Base-by-base conservation (phyloP, 345 rosid species). In the Moricandia moricandioides region DNA sequence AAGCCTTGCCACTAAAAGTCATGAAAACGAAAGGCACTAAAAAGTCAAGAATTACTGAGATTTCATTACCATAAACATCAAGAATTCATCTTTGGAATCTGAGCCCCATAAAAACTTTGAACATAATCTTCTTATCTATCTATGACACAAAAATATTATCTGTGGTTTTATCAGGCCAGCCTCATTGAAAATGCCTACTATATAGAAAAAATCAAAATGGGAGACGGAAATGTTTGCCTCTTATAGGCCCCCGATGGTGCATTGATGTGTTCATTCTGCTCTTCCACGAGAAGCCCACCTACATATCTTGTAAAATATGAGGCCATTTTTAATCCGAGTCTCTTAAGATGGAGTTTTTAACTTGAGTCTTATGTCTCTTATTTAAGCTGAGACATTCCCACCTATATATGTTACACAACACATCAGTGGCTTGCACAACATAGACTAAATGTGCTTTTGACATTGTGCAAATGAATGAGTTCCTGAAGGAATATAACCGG, bases 341-440 rank as follows among this genome's bases (percentile, higher is more conserved):
- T n/a, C n/a, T n/a, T n/a, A n/a, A n/a, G n/a, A n/a, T n/a, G n/a
- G n/a, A n/a, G n/a, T n/a, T n/a, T n/a, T n/a, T n/a, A n/a, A n/a
- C n/a, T n/a, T n/a, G n/a, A n/a, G n/a, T n/a, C n/a, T n/a, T n/a
- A n/a, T n/a, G n/a, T n/a, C n/a, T n/a, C n/a, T n/a, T n/a, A n/a
- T n/a, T n/a, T n/a, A n/a, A n/a, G n/a, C 60, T 91, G 96, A 62
- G 84, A 81, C 88, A 84, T 81, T 65, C n/a, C 88, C 87, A 70
- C 87, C 98, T 91, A 67, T 6, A 73, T 62, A 56, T 58, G 71
- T 57, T 74, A 62, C n/a, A 77, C 65, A 57, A 74, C 69, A 54
- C 13, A 61, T 27, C 67, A 72, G 64, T 59, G 31, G 33, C 52
- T 18, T 61, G 6, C 34, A 69, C 55, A 71, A 30, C 6, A 47